Evolutionary conservation across 2,329 filamentous ascomycete species (phyloP), one percentile per base, ranked within the genome.

Genomic region (Rutstroemia sp.): DNA sequence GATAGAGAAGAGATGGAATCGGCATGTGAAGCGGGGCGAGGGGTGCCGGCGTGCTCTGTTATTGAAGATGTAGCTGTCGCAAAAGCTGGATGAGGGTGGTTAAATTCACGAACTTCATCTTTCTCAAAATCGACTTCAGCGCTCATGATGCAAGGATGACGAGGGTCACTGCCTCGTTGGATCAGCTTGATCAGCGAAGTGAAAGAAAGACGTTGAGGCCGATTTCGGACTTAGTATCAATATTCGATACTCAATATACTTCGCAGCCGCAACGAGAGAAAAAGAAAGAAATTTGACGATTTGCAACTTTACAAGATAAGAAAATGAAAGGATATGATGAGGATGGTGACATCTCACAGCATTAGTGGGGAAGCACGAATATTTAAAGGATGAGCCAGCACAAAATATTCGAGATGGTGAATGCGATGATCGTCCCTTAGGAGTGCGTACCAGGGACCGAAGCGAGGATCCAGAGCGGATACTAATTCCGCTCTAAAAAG

Each of bases 41-140:
- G 30, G 60, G 58, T 5, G 39, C 65, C 64, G 45, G 66, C 62
- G 9, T 47, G 39, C 19, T 62, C 60, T 40, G 39, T 57, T 14
- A 27, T 21, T n/a, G 58, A 55, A 21, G 50, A 51, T 46, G 46
- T 36, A 7, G 51, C 36, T 27, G 48, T 59, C 17, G 46, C 23
- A 27, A 57, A 58, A 23, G 49, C 52, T 36, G 49, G 52, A n/a
- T 56, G 8, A 12, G 50, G 7, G 10, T 34, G 27, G 49, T 48
- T 48, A 27, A 44, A 34, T 30, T 57, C 56, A 5, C 39, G 56
- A 45, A 57, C 53, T 21, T 54, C 57, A 23, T 63, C 58, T 27
- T 64, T 62, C 48, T 62, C 61, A 9, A 55, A 44, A 57, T 62
- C 53, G 25, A 17, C 48, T 17, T 51, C 45, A 30, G 57, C 36